Evolutionary conservation across 2,329 filamentous ascomycete genomes (phyloP), one percentile per base, ranked within the genome.

Genomic region (Aspergillus sp.): DNA sequence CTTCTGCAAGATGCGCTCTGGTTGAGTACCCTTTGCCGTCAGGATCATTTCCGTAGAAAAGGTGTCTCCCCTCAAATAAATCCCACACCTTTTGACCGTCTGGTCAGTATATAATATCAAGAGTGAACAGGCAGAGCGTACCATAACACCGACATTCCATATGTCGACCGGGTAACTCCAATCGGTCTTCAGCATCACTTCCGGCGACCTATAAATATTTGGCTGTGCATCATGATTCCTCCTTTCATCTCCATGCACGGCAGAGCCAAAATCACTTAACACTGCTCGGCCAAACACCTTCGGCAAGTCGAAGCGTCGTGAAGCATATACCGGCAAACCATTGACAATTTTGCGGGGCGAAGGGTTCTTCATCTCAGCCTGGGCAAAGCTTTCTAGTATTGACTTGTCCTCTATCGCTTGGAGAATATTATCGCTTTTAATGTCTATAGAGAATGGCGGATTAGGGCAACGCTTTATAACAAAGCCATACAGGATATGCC

Each of bases 121-220:
- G 27, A 27, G 34, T 30, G 30, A 58, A 34, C 12, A 47, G 41
- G 55, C 34, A 54, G 17, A 56, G 46, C 74, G 68, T 68, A 81
- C 80, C 79, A 83, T 76, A 49, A 73, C 74, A 0, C 79, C 80
- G 3, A 75, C 68, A 57, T 79, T 82, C 80, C 80, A 84, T 51
- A 83, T 79, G 64, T 83, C 80, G 24, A 82, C 67, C 11, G 71
- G 62, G 52, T 78, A 80, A 2, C 66, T 70, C 80, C 80, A 83
- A 0, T 74, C 68, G 1, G 69, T 68, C 62, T 74, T 67, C 4
- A 83, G 60, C 27, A 82, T 80, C 9, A 83, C 78, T 63, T 84
- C 70, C 24, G 70, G 71, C 9, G 69, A 68, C 59, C 70, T 63
- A 45, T 72, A 69, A 44, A 71, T 51, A 61, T 70, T 66, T 1